These are phyloP conservation scores for Trichosporon sp. DNA, from an alignment of 1,284 basidiomycete species.

Conservation along the genomic window DNA sequence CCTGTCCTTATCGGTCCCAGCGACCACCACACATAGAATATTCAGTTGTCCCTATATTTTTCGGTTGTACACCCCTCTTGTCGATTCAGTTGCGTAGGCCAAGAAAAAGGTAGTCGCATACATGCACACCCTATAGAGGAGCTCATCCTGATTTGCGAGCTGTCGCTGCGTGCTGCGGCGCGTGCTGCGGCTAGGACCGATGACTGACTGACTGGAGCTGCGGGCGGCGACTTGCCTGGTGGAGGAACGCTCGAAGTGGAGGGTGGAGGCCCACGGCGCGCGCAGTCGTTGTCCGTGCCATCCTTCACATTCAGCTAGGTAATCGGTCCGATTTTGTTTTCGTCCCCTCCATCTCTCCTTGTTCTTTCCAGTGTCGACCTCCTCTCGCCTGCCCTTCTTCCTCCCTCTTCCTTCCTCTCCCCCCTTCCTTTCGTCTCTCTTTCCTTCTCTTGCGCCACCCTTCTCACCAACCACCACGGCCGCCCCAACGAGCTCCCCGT, in stretches of 20 bases:
- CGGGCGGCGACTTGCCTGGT: neutral
- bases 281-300: neutral
- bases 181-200: too few species aligned
- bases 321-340: neutral
- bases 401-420: neutral
- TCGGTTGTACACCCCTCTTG: constrained; percentile 4
- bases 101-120: constrained; percentile 1
- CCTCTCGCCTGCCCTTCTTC: neutral
- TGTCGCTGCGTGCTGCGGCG: too few species aligned
- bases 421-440: neutral
- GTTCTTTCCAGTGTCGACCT: neutral
- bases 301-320: neutral
- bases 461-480: neutral
- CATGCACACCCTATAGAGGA: constrained; percentile 5
- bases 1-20: neutral
- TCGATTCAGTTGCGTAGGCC: neutral
- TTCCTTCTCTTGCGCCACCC: neutral
- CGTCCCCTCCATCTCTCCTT: neutral
- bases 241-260: neutral
- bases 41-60: constrained; percentile 4
- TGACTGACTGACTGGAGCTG: neutral
- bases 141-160: too few species aligned
- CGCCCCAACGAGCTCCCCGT: neutral
- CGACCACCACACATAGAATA: neutral
- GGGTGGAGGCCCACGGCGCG: constrained; percentile 1